Percentiles rank a stretch among this genome's conserved stretches.
phyloP scores from a whole-genome alignment of 306 rosid species.

The Ormosia semicastrata region DNA sequence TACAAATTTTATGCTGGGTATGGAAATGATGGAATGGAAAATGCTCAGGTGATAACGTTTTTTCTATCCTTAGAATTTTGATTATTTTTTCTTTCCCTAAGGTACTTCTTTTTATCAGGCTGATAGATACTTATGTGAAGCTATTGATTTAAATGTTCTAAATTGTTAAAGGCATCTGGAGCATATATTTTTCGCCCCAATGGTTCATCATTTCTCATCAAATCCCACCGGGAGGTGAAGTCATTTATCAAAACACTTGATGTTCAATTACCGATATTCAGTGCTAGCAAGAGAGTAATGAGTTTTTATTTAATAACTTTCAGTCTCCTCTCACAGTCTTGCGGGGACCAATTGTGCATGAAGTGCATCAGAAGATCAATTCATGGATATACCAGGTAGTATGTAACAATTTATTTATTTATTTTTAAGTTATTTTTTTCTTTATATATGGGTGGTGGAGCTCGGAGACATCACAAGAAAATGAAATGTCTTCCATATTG shows the following conservation, averaged over 20 bases:
- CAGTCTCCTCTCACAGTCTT: slow-evolving; percentile 45
- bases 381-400: slow-evolving; percentile 64
- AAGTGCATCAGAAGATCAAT: slow-evolving; percentile 52
- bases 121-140: neutral
- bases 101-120: neutral
- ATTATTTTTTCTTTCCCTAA: neutral
- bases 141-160: slow-evolving; percentile 10
- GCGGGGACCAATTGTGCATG: slow-evolving; percentile 54
- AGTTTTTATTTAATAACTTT: neutral
- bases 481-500: neutral
- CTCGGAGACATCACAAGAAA: neutral
- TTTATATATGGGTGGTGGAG: neutral
- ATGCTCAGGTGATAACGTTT: slow-evolving; percentile 43
- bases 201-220: slow-evolving; percentile 43
- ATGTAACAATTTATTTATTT: neutral
- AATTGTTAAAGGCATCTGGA: slow-evolving; percentile 50
- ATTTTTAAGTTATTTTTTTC: neutral
- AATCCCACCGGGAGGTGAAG: slow-evolving; percentile 33
- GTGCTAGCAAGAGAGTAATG: slow-evolving; percentile 12
- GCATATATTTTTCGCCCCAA: slow-evolving; percentile 60
- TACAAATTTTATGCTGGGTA: slow-evolving; percentile 40
- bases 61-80: neutral
- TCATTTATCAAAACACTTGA: neutral
- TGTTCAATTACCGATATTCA: neutral
- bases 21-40: slow-evolving; percentile 33